phyloP scores from a whole-genome alignment of 2,329 filamentous ascomycete species.

The Parascedosporium putredinis region DNA sequence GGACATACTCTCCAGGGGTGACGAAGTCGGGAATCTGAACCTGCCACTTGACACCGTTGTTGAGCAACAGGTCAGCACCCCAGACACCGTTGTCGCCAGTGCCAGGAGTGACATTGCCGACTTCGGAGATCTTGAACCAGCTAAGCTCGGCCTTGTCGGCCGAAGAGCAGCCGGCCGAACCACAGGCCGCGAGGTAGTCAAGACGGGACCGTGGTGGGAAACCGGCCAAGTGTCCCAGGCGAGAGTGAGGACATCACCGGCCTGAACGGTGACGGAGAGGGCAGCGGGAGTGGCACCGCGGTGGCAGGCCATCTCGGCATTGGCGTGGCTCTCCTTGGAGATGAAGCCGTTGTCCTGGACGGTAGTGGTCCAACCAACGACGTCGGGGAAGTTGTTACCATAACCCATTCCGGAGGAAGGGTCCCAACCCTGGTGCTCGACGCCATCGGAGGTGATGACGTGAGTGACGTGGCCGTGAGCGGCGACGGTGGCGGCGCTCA shows the following conservation, averaged over 20 bases:
- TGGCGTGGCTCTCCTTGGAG: conserved; percentile 26
- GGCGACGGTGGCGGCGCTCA: conserved; percentile 1
- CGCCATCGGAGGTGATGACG: conserved; percentile 13
- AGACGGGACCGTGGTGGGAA: conserved; percentile 51
- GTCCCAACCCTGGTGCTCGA: conserved; percentile 17
- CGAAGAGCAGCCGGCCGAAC: conserved; percentile 37
- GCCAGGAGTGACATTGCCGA: conserved; percentile 30
- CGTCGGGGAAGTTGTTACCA: conserved; percentile 14
- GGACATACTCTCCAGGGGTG: conserved; percentile 41
- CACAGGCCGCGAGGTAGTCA: conserved; percentile 49
- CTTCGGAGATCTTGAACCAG: conserved; percentile 50
- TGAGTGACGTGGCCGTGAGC: conserved; percentile 34
- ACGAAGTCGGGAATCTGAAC: conserved; percentile 36
- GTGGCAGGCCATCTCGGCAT: conserved; percentile 37
- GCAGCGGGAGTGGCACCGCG: conserved; percentile 28
- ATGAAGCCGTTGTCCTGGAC: conserved; percentile 33
- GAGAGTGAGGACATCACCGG: conserved; percentile 48
- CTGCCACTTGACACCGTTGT: conserved; percentile 34
- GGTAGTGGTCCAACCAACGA: conserved; percentile 22
- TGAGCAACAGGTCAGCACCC: conserved; percentile 43
- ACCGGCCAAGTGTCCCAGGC: conserved; percentile 57
- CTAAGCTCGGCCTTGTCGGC: conserved; percentile 39
- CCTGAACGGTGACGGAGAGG: conserved; percentile 36
- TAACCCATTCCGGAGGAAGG: conserved; percentile 16
- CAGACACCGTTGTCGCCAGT: conserved; percentile 32